Base-by-base conservation (phyloP, 2,329 filamentous ascomycete genomes). In the Penicillium occitanis region DNA sequence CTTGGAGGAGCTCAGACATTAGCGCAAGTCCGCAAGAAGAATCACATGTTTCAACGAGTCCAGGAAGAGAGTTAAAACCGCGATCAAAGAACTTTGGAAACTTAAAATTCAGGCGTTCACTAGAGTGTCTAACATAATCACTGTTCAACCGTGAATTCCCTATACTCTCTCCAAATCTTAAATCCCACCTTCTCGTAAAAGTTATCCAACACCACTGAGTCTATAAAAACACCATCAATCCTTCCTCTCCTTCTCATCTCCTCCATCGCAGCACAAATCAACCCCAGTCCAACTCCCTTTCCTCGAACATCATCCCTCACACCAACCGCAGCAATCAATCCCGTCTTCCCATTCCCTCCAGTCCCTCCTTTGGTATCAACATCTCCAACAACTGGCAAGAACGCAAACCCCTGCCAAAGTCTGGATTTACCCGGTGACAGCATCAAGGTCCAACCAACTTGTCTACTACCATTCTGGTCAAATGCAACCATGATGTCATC, bases 151-250 rank as follows among this genome's bases (percentile, higher is more conserved):
- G 10, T 37, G 17, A 65, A 44, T 8, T 25, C 30, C n/a, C 46
- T 51, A 44, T 61, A 65, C 28, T 65, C 48, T n/a, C 22, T 46
- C 63, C 63, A 65, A 25, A 25, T 46, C 35, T 25, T 37, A 53
- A 65, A 65, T 6, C 63, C 63, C 19, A 65, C 19, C 46, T 61
- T 65, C 37, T 65, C 63, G 22, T 65, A 65, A 14, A 65, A 65
- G 25, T 46, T 35, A 17, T 25, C n/a, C 25, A 65, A 6, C 11
- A 53, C 35, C n/a, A 65, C 63, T 13, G 33, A 61, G 19, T 65
- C 63, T 17, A 65, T 30, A n/a, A 65, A 65, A 5, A 65, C 63
- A 5, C 57, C 63, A 30, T 65, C 55, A 11, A 61, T 10, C 5
- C 35, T 30, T 25, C 42, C 55, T 44, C 63, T 65, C 63, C 28